Percentiles rank a stretch among this genome's conserved stretches.
Evolutionary conservation across 345 rosid species (phyloP).

Genomic region (Salix arbutifolia): DNA sequence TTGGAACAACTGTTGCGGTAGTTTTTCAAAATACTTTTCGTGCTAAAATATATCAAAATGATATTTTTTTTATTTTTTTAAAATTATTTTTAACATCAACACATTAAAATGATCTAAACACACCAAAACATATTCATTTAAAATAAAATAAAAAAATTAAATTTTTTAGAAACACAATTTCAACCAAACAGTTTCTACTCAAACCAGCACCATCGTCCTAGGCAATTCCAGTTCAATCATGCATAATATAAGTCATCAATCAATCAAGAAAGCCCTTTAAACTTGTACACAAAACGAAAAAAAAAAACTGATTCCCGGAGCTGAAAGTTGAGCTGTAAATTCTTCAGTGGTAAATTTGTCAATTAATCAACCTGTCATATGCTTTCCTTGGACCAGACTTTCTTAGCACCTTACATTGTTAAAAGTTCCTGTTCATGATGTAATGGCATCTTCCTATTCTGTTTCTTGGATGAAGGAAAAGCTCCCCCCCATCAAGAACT

Average conservation of each 20-base stretch:
- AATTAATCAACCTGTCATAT: not conserved
- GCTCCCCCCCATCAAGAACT: constrained; percentile 7
- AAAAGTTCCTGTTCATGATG: not conserved
- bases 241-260: not conserved
- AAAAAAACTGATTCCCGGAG: not conserved
- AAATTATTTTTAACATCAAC: too few species aligned
- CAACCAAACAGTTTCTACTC: too few species aligned
- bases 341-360: not conserved
- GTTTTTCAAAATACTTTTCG: too few species aligned
- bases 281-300: not conserved
- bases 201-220: not conserved
- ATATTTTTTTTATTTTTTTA: too few species aligned
- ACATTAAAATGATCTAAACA: too few species aligned
- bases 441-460: not conserved
- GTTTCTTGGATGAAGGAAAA: constrained; percentile 7
- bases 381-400: not conserved
- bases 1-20: too few species aligned
- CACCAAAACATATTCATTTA: too few species aligned
- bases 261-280: not conserved
- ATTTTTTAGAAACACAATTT: too few species aligned
- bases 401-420: not conserved
- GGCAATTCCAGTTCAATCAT: not conserved
- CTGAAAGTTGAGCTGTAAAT: not conserved
- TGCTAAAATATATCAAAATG: too few species aligned
- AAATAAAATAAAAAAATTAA: too few species aligned